These are phyloP conservation scores for Pecoramyces ruminantium DNA, from an alignment of 192 early-diverging fungal genomes.

Conservation along the genomic window DNA sequence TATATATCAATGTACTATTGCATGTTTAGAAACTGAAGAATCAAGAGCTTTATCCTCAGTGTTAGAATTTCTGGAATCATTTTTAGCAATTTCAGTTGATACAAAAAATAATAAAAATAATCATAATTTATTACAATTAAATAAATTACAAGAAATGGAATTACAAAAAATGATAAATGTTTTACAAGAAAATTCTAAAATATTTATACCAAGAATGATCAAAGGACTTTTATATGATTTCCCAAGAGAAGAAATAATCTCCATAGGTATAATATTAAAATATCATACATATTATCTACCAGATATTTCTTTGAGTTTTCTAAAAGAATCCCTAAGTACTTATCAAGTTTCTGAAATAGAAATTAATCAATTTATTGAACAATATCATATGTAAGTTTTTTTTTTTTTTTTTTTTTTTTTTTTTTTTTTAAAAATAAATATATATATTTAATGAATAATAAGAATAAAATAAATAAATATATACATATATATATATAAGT, in stretches of 20 bases:
- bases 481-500: too few relatives aligned
- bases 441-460: too few relatives aligned
- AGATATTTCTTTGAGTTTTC: not conserved
- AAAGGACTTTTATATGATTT: not conserved
- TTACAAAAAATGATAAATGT: not conserved
- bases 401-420: too few relatives aligned
- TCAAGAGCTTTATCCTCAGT: not conserved
- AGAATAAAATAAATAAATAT: too few relatives aligned
- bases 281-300: not conserved
- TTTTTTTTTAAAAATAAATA: too few relatives aligned
- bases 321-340: not conserved
- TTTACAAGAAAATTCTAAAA: not conserved
- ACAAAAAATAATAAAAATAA: not conserved
- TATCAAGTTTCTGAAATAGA: not conserved
- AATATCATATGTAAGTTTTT: not conserved
- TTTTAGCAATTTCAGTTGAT: not conserved
- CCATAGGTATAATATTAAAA: not conserved
- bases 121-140: not conserved
- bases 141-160: not conserved
- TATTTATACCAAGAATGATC: not conserved
- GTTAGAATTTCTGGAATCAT: not conserved
- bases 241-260: not conserved
- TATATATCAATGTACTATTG: constrained; percentile 43
- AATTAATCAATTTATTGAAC: not conserved
- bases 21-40: constrained; percentile 20